Base-by-base conservation (phyloP, 2,329 filamentous ascomycete species). In the Aureobasidium melanogenum region DNA sequence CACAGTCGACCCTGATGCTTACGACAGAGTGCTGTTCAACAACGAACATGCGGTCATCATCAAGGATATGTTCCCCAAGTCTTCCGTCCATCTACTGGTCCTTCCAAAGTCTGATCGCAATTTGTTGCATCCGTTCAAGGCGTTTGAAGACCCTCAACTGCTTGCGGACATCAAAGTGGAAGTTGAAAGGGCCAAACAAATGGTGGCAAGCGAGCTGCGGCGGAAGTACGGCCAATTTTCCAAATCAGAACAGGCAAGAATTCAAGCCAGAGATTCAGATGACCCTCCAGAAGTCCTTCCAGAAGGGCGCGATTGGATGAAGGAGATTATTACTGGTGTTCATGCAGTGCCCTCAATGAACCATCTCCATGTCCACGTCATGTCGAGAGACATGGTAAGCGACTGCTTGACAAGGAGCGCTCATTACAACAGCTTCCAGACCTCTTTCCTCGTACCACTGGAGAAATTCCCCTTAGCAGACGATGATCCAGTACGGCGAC, bases 381-480 rank as follows among this genome's bases (percentile, higher is more conserved):
- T 97, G 62, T 90, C 88, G 41, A 79, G 84, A 19, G 94, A 99
- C 71, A 87, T 89, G 80, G 80, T 84, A 67, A 91, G 87, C 39
- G 80, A 83, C 12, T 81, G 80, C 48, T 66, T 97, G 73, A 89
- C 87, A 75, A 86, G 93, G 70, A 81, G 85, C 65, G 93, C 91
- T 72, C 94, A 97, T 75, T 97, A 97, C 75, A 90, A 94, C 70
- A 94, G 88, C 65, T 97, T 97, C 75, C 85, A 84, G 34, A 95
- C 92, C 57, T 82, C 83, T 3, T 99, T 97, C 72, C 83, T 99
- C 24, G 83, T 97, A 14, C 79, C 82, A 17, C 69, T 97, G 28
- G 85, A 85, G 24, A 88, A 92, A 63, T 93, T 97, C 54, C 93
- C 94, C 5, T 75, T 97, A 32, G 78, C 80, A 0, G 64, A 77